Evolutionary conservation across 1,284 basidiomycete genomes (phyloP).

Genomic region (Ceratobasidium sp.): DNA sequence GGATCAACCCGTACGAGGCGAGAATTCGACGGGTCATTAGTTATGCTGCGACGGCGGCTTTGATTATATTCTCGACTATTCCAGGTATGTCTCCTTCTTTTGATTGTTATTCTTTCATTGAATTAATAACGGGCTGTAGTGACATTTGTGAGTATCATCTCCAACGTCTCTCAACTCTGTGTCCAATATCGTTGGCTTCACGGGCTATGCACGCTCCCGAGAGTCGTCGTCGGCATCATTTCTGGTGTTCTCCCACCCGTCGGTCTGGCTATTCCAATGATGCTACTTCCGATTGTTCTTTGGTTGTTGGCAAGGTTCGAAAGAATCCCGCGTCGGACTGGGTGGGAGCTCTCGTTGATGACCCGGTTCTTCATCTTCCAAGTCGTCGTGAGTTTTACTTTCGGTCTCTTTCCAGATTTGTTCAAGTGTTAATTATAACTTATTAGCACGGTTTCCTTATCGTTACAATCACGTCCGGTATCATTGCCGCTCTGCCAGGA

Average conservation of each 20-base stretch:
- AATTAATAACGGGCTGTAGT: constrained; percentile 60
- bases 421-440: constrained; percentile 57
- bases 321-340: constrained; percentile 77
- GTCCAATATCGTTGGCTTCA: constrained; percentile 66
- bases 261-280: constrained; percentile 76
- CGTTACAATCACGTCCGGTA: constrained; percentile 75
- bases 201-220: constrained; percentile 72
- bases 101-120: neutral
- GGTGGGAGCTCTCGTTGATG: constrained; percentile 81
- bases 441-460: constrained; percentile 71
- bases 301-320: constrained; percentile 75
- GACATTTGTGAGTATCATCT: constrained; percentile 65
- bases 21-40: constrained; percentile 66
- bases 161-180: constrained; percentile 63
- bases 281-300: constrained; percentile 77
- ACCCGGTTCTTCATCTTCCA: constrained; percentile 81
- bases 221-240: constrained; percentile 74
- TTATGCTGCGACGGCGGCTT: constrained; percentile 65
- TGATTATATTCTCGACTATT: constrained; percentile 80
- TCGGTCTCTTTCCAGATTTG: constrained; percentile 3
- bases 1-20: constrained; percentile 90
- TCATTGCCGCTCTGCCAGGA: constrained; percentile 63
- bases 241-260: constrained; percentile 77
- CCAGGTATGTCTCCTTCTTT: constrained; percentile 64
- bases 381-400: constrained; percentile 66